Evolutionary conservation across 495 filamentous ascomycete genomes (phyloP).

Genomic region (Lepidopterella palustris): DNA sequence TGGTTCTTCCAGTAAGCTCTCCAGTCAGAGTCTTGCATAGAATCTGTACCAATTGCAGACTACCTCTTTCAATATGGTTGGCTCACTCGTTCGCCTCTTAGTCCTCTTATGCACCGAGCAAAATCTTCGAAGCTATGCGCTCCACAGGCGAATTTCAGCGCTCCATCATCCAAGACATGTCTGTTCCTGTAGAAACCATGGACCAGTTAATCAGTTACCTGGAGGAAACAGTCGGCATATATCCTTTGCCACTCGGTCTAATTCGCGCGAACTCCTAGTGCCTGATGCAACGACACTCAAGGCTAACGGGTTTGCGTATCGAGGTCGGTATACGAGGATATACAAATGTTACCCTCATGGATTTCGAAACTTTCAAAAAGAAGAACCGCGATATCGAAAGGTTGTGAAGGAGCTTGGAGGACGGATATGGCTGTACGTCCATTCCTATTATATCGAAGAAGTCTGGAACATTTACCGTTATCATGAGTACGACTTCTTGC

Average conservation of each 20-base stretch:
- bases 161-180: conserved; percentile 53
- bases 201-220: conserved; percentile 43
- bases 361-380: conserved; percentile 39
- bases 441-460: conserved; percentile 48
- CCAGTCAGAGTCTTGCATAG: conserved; percentile 28
- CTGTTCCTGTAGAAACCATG: conserved; percentile 42
- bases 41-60: conserved; percentile 49
- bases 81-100: conserved; percentile 46
- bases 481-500: conserved; percentile 43
- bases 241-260: conserved; percentile 55
- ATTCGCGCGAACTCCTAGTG: conserved; percentile 29
- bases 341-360: conserved; percentile 22
- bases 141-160: conserved; percentile 41
- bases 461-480: conserved; percentile 51
- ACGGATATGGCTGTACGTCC: conserved; percentile 55
- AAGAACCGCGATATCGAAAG: conserved; percentile 60
- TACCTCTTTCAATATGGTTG: conserved; percentile 44
- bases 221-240: conserved; percentile 41
- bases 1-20: conserved; percentile 54
- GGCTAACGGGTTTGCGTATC: conserved; percentile 34
- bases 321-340: conserved; percentile 51
- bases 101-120: neutral
- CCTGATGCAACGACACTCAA: conserved; percentile 8
- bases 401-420: conserved; percentile 61
- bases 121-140: conserved; percentile 39